phyloP scores from a whole-genome alignment of 208 protist species.

The Trypanosoma congolense region DNA sequence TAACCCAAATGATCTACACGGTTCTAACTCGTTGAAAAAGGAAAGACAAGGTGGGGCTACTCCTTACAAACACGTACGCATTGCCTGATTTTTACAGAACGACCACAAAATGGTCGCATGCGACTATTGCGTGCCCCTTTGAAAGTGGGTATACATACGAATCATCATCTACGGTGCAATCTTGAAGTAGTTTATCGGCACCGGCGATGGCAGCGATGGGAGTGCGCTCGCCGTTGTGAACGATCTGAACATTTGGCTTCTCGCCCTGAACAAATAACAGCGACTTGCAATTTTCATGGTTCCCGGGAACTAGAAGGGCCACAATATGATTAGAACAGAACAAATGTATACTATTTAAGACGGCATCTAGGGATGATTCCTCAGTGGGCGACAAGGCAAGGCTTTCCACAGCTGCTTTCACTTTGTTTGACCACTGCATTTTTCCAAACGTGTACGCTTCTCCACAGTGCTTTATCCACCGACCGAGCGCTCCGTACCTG shows the following conservation, averaged over 20 bases:
- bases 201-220: background rate
- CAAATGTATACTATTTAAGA: background rate
- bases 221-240: background rate
- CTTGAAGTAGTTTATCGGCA: conserved; percentile 19
- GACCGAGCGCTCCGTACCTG: conserved; percentile 46
- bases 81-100: conserved; percentile 8
- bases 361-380: background rate
- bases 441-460: conserved; percentile 16
- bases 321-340: conserved; percentile 11
- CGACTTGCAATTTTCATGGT: background rate
- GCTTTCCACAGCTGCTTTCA: conserved; percentile 15
- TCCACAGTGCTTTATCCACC: conserved; percentile 20
- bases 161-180: conserved; percentile 18
- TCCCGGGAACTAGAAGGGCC: conserved; percentile 10
- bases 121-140: conserved; percentile 8
- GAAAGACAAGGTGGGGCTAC: too few relatives aligned
- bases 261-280: conserved; percentile 22
- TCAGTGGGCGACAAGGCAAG: conserved; percentile 1
- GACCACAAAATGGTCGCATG: conserved; percentile 1
- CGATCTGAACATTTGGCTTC: background rate
- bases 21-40: too few relatives aligned
- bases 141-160: conserved; percentile 10
- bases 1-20: too few relatives aligned
- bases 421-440: conserved; percentile 38
- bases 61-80: too few relatives aligned